Base-by-base conservation (phyloP, 495 filamentous ascomycete genomes). In the Penicillium paradoxum region DNA sequence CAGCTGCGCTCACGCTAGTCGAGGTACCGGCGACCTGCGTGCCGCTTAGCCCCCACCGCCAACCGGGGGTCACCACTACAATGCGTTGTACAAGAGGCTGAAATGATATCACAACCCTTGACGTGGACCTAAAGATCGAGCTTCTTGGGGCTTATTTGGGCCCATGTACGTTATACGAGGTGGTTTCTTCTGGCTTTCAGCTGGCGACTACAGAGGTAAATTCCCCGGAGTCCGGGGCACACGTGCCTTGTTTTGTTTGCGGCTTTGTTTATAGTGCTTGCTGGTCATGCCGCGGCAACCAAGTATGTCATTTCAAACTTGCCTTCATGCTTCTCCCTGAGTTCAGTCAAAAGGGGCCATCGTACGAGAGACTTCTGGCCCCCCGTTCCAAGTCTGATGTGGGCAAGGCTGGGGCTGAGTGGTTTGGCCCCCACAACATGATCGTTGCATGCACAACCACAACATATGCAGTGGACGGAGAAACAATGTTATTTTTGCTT, bases 1-100 rank as follows among this genome's bases (percentile, higher is more conserved):
- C 48, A 36, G 50, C 50, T 36, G 9, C 22, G 40, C 50, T 22
- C 33, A 53, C 40, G 33, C 50, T 44, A 53, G 41, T 51, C 48
- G 41, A 45, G 50, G 50, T 29, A 45, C 40, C 24, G 27, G 47
- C 33, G 15, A 50, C 47, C 27, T 30, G 37, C 15, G 24, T 39
- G 32, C 33, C 46, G 22, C 27, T 11, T 5, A 25, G 10, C 39
- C 50, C 10, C 50, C 50, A 53, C 50, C 50, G 50, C 50, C 50
- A 53, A 53, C 21, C 25, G 36, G 29, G 48, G 30, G 21, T 33
- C 25, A 18, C 29, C 17, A 44, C 36, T 29, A 43, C 41, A 29
- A 42, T 25, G 11, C 4, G 25, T 43, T 41, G 21, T 24, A 41
- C 38, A 32, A 37, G 39, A 25, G 39, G 40, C 22, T 43, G 41